Evolutionary conservation across 805 yeast species (phyloP), one percentile per base, ranked within the genome.

Genomic region (Kazachstania kunashirensis): DNA sequence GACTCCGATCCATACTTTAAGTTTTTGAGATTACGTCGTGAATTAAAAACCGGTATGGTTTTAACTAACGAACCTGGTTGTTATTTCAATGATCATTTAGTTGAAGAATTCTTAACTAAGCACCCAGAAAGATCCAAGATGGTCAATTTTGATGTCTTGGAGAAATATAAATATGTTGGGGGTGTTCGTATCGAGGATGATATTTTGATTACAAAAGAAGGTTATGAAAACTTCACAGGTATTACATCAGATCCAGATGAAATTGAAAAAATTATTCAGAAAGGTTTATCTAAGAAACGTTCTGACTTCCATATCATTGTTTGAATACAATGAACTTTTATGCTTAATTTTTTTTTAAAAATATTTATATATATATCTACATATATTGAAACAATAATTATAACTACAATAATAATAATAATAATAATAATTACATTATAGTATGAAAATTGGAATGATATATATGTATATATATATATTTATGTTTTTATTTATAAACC

Each of bases 161-260:
- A 83, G 38, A 77, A 74, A 50, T 89, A 86, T 60, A 74, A 81
- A 79, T 73, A 79, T 47, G 75, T 92, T 39, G 98, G 98, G n/a
- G 98, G 98, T 31, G 96, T 89, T 5, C 75, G 98, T 59, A 85
- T 89, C 39, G 98, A 89, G 61, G 98, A 89, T 55, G 96, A 89
- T 53, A 71, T 92, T 29, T 63, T 84, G 31, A 79, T 89, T 21
- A 84, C 95, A 1, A 68, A 68, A 33, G 64, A 62, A 37, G 97
- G 97, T 0, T 75, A 61, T 52, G 95, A 86, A 52, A 82, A 84
- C 49, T 64, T 89, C 37, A 89, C 96, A 2, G 70, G 72, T 19
- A 76, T 89, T 37, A 84, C 96, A 1, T 79, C 81, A 40, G 94
- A 92, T 55, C 86, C 96, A 1, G 71, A 68, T 4, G 95, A 86